Base-by-base conservation (phyloP, 805 yeast genomes). In the Barnettozyma populi region DNA sequence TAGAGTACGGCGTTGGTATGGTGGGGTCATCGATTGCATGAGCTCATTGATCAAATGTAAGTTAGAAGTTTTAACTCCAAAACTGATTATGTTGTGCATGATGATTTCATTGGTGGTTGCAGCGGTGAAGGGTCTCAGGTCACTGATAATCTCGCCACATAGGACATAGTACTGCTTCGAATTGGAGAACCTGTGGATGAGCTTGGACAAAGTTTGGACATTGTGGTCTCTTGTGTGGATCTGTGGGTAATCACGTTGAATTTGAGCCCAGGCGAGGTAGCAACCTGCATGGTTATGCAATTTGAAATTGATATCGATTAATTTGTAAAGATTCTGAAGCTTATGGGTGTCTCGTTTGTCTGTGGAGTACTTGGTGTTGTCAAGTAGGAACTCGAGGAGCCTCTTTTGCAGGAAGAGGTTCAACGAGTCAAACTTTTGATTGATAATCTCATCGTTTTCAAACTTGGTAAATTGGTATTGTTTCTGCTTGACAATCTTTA, bases 201-300 rank as follows among this genome's bases (percentile, higher is more conserved):
- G 48, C 9, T 45, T 38, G 8, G 53, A 48, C 2, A 59, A 13
- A 3, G 53, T 47, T 9, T 41, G 38, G 4, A 46, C 16, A 20
- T 57, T 57, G 40, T 59, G 62, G 18, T 52, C 52, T 41, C 39
- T 48, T 4, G 58, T 49, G 24, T 18, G 5, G 2, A 47, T 43
- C 1, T 36, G 13, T 8, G 54, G 53, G 19, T 48, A 49, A 1
- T 29, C 41, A n/a, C 49, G 38, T 43, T 39, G 44, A 21, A 59
- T 50, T 4, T 16, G 32, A 10, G 52, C 43, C 63, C 63, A 59
- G n/a, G 44, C 39, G 10, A 53, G 37, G 21, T 52, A 53, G 27
- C 56, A 53, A n/a, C 61, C 62, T 5, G 57, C 47, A 3, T 38
- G 37, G 42, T 59, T 57, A 14, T 46, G 52, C n/a, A 51, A 18